Conservation (phyloP, 1,139 yeast species). For the Sporopachydermia cereana region DNA sequence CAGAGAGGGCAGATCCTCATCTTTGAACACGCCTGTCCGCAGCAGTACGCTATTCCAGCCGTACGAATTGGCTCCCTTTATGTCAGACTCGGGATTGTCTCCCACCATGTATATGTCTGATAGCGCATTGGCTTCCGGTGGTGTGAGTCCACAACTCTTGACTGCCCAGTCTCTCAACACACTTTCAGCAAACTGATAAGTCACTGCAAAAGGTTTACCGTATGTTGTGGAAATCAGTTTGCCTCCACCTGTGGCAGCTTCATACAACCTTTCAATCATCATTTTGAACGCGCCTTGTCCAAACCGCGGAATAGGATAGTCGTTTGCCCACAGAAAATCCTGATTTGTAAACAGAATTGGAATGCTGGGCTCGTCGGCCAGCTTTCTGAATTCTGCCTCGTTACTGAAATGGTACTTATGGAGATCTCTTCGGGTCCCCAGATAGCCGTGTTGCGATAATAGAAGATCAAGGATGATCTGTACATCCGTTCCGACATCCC, state of each 20-base stretch:
- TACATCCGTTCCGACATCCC: constrained; percentile 79
- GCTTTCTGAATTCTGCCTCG: constrained; percentile 6
- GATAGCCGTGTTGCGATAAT: constrained; percentile 47
- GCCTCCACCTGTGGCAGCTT: constrained; percentile 39
- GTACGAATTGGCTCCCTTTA: constrained; percentile 71
- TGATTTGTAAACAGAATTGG: constrained; percentile 82
- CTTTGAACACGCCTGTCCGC: constrained; percentile 76
- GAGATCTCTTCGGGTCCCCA: constrained; percentile 47
- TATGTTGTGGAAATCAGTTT: constrained; percentile 46
- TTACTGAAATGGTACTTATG: constrained; percentile 12
- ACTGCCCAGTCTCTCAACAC: constrained; percentile 50
- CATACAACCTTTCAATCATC: constrained; percentile 51
- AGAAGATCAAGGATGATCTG: constrained; percentile 70
- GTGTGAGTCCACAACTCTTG: constrained; percentile 13
- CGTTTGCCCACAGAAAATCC: constrained; percentile 88
- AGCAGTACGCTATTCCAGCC: constrained; percentile 87
- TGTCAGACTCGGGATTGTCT: constrained; percentile 90
- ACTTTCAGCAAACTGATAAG: constrained; percentile 77
- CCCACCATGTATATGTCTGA: constrained; percentile 79
- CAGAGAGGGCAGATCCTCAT: constrained; percentile 39
- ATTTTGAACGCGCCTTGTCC: constrained; percentile 88
- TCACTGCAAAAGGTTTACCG: constrained; percentile 77
- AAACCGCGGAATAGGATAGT: constrained; percentile 65
- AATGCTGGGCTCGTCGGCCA: constrained; percentile 38
- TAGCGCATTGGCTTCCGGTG: constrained; percentile 13